Base-by-base conservation (phyloP, 371 early-diverging fungal species). In the Batrachochytrium dendrobatidis region DNA sequence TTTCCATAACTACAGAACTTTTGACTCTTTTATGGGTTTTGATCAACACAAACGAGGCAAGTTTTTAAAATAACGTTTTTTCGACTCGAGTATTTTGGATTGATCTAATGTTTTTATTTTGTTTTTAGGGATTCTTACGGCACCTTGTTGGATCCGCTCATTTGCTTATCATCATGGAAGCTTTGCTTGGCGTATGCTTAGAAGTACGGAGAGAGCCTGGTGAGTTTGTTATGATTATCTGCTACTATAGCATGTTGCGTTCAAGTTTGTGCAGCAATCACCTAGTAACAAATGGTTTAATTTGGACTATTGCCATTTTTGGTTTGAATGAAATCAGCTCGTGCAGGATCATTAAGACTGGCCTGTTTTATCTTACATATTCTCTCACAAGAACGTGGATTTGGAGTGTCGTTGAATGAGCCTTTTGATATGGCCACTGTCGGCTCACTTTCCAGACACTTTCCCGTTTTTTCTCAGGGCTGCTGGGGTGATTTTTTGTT, bases 1-100 rank as follows among this genome's bases (percentile, higher is more conserved):
- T 86, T 3, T 74, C 72, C 15, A 76, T 86, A n/a, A 75, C 80
- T 43, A 70, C 81, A 15, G 91, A 92, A 64, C 83, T 86, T 5
- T 69, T 90, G 63, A 87, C 90, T 84, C 68, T 92, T 22, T 85
- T 89, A 52, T 94, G 94, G 94, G 79, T 83, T 64, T 65, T 89
- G 10, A 56, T 90, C 46, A 89, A 91, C 54, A 69, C 74, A 55
- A 94, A 92, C 63, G 75, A 82, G 72, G 88, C 86, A 39, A 39
- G 39, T 20, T n/a, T n/a, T n/a, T n/a, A n/a, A 39, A 39, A 15
- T 39, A 20, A 39, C 39, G 15, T 15, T 20, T 39, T 39, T 15
- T 20, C 15, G 17, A 39, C 17, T 39, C 20, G 39, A 17, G 30
- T n/a, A 25, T 24, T 58, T 35, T 22, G 8, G 18, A 24, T 10